Conservation (phyloP, 805 yeast genomes). For the Metschnikowia bowlesiae region DNA sequence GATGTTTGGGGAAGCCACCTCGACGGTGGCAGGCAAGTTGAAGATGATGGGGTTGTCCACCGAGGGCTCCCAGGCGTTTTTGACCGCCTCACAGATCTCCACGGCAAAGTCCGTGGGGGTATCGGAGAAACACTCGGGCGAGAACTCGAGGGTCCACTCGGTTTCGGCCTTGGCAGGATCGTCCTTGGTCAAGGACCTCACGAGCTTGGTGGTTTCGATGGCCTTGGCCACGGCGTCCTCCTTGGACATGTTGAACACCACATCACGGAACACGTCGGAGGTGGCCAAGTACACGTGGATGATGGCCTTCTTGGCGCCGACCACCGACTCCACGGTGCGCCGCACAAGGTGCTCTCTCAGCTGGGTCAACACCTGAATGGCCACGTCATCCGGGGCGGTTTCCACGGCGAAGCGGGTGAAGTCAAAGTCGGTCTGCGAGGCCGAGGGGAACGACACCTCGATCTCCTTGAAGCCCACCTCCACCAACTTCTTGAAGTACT, state of each 20-base stretch:
- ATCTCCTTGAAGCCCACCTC: constrained; percentile 78
- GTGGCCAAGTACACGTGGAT: constrained; percentile 74
- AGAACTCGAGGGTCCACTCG: constrained; percentile 67
- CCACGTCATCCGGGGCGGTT: constrained; percentile 71
- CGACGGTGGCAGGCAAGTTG: constrained; percentile 79
- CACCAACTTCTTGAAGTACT: constrained; percentile 65
- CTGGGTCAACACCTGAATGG: constrained; percentile 70
- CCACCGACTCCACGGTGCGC: constrained; percentile 68
- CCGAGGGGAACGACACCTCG: constrained; percentile 77
- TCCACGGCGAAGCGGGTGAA: constrained; percentile 77
- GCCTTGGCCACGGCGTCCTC: constrained; percentile 67
- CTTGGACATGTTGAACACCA: constrained; percentile 68
- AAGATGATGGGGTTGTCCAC: constrained; percentile 68
- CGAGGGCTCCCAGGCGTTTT: constrained; percentile 76
- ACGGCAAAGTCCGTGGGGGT: constrained; percentile 71
- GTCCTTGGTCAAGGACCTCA: constrained; percentile 67
- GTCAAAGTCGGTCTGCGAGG: constrained; percentile 79
- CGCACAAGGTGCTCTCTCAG: constrained; percentile 71
- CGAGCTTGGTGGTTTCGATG: constrained; percentile 64
- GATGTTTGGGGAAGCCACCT: constrained; percentile 68
- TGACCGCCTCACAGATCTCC: constrained; percentile 76
- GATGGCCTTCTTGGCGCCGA: constrained; percentile 69
- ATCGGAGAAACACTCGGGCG: constrained; percentile 76
- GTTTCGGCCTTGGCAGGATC: constrained; percentile 63
- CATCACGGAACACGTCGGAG: constrained; percentile 69